Percentiles rank a stretch among this genome's conserved stretches.
These are phyloP conservation scores for Sugiyamaella floridensis DNA, from an alignment of 805 yeast genomes.

Conservation along the genomic window DNA sequence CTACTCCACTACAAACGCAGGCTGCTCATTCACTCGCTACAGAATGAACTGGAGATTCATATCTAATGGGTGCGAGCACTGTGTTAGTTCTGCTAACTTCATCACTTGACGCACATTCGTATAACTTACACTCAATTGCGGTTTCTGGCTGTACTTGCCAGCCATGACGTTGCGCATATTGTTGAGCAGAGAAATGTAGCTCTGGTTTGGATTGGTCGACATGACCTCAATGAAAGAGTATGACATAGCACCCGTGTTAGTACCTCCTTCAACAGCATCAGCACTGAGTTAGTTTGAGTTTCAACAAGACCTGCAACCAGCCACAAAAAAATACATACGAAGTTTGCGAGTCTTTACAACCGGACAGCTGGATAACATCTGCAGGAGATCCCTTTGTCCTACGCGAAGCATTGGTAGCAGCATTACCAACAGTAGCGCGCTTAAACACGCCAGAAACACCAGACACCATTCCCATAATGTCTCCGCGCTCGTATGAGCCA, in stretches of 20 bases:
- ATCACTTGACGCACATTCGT: neutral
- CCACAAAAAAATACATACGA: conserved; percentile 25
- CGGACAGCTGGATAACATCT: conserved; percentile 68
- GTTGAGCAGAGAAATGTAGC: conserved; percentile 62
- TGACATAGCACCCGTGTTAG: conserved; percentile 78
- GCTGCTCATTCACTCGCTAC: too few species aligned
- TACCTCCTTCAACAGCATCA: conserved; percentile 67
- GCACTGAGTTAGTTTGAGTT: conserved; percentile 35
- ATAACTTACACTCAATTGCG: conserved; percentile 51
- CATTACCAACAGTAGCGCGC: conserved; percentile 30
- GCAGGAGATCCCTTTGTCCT: conserved; percentile 64
- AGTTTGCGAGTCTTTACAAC: conserved; percentile 80
- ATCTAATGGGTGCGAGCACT: conserved; percentile 12
- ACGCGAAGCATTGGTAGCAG: conserved; percentile 38
- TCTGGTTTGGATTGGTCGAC: conserved; percentile 53
- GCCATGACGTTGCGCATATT: conserved; percentile 58
- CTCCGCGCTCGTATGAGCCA: conserved; percentile 53
- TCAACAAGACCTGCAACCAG: neutral
- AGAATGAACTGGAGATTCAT: conserved; percentile 39
- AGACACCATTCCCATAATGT: conserved; percentile 41
- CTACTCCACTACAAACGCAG: too few species aligned
- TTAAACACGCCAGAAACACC: conserved; percentile 35
- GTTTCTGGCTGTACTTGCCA: conserved; percentile 69
- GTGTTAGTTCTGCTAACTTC: neutral
- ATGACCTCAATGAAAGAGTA: conserved; percentile 67